Evolutionary conservation across 2,329 filamentous ascomycete genomes (phyloP).

Genomic region (Curvularia spicifera): DNA sequence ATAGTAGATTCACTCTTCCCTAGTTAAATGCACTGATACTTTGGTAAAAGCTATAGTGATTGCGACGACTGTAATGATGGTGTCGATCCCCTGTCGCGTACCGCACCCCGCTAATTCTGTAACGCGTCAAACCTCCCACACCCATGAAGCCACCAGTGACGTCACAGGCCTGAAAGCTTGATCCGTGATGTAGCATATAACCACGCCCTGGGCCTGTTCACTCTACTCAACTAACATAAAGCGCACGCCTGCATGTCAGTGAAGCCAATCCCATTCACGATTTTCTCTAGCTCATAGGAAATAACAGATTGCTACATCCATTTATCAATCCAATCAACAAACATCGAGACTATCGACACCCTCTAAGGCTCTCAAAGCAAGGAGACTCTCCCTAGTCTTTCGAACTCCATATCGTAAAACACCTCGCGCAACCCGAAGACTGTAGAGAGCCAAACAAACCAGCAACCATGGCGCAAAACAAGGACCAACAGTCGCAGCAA

Average conservation of each 20-base stretch:
- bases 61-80: background rate
- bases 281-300: background rate
- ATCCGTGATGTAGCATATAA: constrained; percentile 8
- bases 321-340: background rate
- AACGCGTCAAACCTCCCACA: constrained; percentile 11
- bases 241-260: background rate
- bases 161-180: constrained; percentile 17
- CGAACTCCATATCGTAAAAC: background rate
- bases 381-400: background rate
- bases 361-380: too few relatives aligned
- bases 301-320: background rate
- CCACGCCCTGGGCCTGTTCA: background rate
- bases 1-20: background rate
- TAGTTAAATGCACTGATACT: background rate
- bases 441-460: background rate
- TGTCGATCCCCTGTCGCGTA: constrained; percentile 8
- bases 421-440: background rate
- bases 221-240: constrained; percentile 10
- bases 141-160: constrained; percentile 9
- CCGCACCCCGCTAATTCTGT: constrained; percentile 8
- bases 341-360: background rate
- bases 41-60: background rate
- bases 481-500: constrained; percentile 23
- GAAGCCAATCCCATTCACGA: background rate
- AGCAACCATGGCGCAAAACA: constrained; percentile 20